phyloP scores from a whole-genome alignment of 257 asterid genomes.

The Nicotiana paniculata region DNA sequence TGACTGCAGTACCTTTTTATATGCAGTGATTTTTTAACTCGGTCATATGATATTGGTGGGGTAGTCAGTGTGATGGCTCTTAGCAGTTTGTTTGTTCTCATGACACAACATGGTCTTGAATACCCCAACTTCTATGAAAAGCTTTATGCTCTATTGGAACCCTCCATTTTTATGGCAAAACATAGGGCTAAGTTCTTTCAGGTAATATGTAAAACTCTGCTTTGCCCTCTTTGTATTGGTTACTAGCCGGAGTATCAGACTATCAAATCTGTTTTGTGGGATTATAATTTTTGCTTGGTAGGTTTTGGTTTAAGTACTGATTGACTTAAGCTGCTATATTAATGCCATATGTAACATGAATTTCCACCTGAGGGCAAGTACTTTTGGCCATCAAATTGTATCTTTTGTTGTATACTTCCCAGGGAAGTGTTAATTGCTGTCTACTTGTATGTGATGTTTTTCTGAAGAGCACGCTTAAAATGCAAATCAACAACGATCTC shows the following conservation, averaged over 20 bases:
- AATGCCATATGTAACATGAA: background rate
- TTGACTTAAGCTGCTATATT: background rate
- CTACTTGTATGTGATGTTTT: background rate
- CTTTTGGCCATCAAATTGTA: background rate
- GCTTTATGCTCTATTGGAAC: conserved; percentile 82
- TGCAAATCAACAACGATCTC: background rate
- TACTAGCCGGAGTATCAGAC: background rate
- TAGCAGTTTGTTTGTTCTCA: conserved; percentile 75
- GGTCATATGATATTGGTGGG: conserved; percentile 92
- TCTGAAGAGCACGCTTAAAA: background rate
- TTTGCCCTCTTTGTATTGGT: background rate
- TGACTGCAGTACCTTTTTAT: background rate
- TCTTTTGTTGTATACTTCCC: background rate
- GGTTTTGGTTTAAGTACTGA: background rate
- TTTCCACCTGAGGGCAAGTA: background rate
- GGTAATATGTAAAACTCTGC: conserved; percentile 24
- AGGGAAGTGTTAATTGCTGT: background rate
- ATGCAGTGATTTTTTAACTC: conserved; percentile 93
- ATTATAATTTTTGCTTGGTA: background rate
- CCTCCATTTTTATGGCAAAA: conserved; percentile 82
- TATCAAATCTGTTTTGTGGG: background rate
- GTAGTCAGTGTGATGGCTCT: conserved; percentile 96
- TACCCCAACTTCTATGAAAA: conserved; percentile 88
- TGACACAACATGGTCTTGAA: conserved; percentile 94
- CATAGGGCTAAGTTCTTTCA: conserved; percentile 83